Conservation (phyloP, 1,284 basidiomycete genomes). For the Irpex rosettiformis region DNA sequence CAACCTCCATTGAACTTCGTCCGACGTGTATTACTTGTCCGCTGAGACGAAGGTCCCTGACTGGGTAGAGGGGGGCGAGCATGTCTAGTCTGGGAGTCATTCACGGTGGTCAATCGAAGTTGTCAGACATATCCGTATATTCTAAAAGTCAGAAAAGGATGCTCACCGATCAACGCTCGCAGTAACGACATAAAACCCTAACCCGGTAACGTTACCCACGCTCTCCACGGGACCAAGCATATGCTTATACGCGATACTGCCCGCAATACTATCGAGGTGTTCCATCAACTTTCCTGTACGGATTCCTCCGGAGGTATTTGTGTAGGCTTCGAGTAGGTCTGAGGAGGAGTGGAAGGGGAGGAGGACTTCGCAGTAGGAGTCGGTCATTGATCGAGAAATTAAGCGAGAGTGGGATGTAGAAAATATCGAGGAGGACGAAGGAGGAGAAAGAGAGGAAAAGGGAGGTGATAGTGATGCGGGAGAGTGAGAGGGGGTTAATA, state of each 20-base stretch:
- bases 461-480: not conserved
- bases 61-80: constrained; percentile 52
- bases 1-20: constrained; percentile 76
- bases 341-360: constrained; percentile 61
- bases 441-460: not conserved
- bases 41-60: constrained; percentile 67
- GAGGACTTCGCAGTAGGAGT: constrained; percentile 64
- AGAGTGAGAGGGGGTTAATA: not conserved
- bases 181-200: constrained; percentile 79
- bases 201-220: constrained; percentile 43
- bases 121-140: too few species aligned
- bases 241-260: constrained; percentile 81
- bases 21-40: constrained; percentile 83
- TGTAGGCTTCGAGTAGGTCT: constrained; percentile 60
- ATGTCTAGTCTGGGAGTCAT: constrained; percentile 67
- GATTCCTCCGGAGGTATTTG: constrained; percentile 66
- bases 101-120: too few species aligned
- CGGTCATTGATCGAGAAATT: constrained; percentile 46
- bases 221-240: constrained; percentile 54
- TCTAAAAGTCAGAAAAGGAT: constrained; percentile 9
- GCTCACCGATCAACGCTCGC: constrained; percentile 74
- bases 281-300: constrained; percentile 72
- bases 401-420: too few species aligned
- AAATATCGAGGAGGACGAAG: not conserved
- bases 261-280: constrained; percentile 79